Conservation (phyloP, 1,284 basidiomycete genomes). For the Ceratobasidium sp. region DNA sequence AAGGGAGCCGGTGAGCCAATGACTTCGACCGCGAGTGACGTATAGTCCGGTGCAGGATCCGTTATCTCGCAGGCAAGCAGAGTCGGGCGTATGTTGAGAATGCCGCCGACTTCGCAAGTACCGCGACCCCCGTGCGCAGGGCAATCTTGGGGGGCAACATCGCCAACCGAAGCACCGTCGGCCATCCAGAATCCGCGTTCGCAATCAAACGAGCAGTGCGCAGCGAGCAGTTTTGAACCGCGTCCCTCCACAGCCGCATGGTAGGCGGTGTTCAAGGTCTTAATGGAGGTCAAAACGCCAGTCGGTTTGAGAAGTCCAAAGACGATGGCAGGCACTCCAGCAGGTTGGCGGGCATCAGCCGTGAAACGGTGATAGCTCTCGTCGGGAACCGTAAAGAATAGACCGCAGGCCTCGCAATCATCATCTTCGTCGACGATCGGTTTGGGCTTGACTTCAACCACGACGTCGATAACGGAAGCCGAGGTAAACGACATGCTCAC, state of each 20-base stretch:
- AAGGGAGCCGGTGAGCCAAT: neutral
- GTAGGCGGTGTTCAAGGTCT: constrained; percentile 34
- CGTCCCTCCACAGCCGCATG: constrained; percentile 24
- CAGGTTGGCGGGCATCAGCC: neutral
- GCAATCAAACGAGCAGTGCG: constrained; percentile 21
- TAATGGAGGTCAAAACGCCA: neutral
- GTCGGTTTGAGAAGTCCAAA: constrained; percentile 17
- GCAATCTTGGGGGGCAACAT: constrained; percentile 17
- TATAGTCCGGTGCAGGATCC: constrained; percentile 2
- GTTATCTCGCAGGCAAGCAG: neutral
- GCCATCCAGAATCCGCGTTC: constrained; percentile 19
- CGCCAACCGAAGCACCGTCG: neutral
- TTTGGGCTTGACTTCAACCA: too few relatives aligned
- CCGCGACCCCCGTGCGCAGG: constrained; percentile 31
- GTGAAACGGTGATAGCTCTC: constrained; percentile 10
- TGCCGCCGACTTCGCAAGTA: constrained; percentile 15
- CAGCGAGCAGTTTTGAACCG: neutral
- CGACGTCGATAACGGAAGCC: too few relatives aligned
- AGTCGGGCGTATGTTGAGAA: constrained; percentile 7
- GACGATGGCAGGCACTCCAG: neutral
- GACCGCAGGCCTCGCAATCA: constrained; percentile 30
- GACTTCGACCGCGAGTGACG: constrained; percentile 9
- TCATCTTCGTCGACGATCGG: constrained; percentile 18
- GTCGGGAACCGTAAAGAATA: constrained; percentile 28
- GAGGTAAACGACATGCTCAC: too few relatives aligned